A percentile compares a stretch with the other conserved stretches of the same genome.
phyloP scores from a whole-genome alignment of 1,284 basidiomycete species.

The Ustilago trichophora region DNA sequence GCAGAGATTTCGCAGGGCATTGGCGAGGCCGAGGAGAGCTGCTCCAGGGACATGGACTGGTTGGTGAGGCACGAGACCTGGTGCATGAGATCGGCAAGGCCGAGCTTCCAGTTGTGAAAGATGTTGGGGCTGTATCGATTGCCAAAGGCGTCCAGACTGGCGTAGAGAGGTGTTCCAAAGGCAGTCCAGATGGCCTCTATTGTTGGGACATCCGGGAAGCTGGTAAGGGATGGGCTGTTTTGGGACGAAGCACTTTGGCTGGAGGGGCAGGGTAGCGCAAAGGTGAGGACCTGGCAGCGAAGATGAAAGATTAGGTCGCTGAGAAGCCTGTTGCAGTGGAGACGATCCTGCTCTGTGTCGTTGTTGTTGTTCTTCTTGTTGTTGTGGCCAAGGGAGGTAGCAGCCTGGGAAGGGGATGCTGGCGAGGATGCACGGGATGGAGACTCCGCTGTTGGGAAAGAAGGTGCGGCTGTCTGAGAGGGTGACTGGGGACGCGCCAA shows the following conservation, averaged over 20 bases:
- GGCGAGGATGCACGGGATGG: too few relatives aligned
- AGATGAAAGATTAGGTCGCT: slow-evolving; percentile 34
- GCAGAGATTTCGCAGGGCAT: neutral
- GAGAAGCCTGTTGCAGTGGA: slow-evolving; percentile 25
- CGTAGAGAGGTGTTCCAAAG: slow-evolving; percentile 20
- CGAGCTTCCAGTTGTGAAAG: slow-evolving; percentile 36
- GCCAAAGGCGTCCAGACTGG: slow-evolving; percentile 21
- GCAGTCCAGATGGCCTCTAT: slow-evolving; percentile 30
- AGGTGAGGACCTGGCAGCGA: slow-evolving; percentile 20
- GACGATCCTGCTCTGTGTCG: too few relatives aligned
- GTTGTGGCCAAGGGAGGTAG: neutral
- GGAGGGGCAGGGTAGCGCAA: slow-evolving; percentile 3
- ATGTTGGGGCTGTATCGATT: slow-evolving; percentile 34
- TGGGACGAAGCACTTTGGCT: neutral
- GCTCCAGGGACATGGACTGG: neutral
- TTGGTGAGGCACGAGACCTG: slow-evolving; percentile 24
- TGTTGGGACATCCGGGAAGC: slow-evolving; percentile 13
- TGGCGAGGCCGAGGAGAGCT: neutral
- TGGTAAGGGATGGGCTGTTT: slow-evolving; percentile 2
- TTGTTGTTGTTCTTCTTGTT: neutral
- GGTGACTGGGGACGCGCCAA: too few relatives aligned
- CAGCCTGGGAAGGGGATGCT: slow-evolving; percentile 4
- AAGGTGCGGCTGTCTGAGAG: too few relatives aligned
- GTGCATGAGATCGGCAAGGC: slow-evolving; percentile 34
- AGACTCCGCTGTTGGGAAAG: too few relatives aligned